Base-by-base conservation (phyloP, 257 asterid genomes). In the Striga asiatica region DNA sequence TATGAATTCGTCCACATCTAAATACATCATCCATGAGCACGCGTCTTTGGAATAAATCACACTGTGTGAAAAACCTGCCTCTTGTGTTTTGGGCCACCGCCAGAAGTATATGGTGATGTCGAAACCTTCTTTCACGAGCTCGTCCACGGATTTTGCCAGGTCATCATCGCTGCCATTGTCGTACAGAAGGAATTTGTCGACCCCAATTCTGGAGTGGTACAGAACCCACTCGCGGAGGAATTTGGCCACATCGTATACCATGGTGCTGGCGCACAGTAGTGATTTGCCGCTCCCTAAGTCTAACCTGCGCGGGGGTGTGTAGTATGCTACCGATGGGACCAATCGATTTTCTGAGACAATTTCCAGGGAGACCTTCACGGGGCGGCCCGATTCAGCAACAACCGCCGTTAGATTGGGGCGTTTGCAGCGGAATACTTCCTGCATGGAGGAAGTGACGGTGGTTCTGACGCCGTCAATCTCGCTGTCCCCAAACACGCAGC, bases 31-130 rank as follows among this genome's bases (percentile, higher is more conserved):
- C 98, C 98, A 89, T 2, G 65, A 41, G 53, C 98, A 89, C 7
- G 70, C 78, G 1, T 66, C 60, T 14, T 19, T 68, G 8, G 88
- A 77, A 66, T 79, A 83, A 21, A 89, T 12, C 0, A 71, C 79
- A 17, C 81, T 61, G 54, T 89, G 95, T 0, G 98, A 89, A 46
- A 83, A 89, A 0, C 96, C 96, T 1, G 85, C 81, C 32, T 89
- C 98, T 48, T 86, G 98, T 0, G 98, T 75, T 58, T 89, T 89
- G 6, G 93, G 94, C 98, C 98, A 89, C 0, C 68, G 45, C 98
- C 98, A 89, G 10, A 58, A 20, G 45, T 79, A 68, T 0, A 75
- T 76, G 37, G 21, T 58, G 8, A 89, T 58, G 39, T 86, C 89
- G 48, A 46, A 81, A 0, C 95, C 98, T 29, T 68, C 63, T n/a